phyloP scores from a whole-genome alignment of 495 filamentous ascomycete genomes.

The Daldinia caldariorum region DNA sequence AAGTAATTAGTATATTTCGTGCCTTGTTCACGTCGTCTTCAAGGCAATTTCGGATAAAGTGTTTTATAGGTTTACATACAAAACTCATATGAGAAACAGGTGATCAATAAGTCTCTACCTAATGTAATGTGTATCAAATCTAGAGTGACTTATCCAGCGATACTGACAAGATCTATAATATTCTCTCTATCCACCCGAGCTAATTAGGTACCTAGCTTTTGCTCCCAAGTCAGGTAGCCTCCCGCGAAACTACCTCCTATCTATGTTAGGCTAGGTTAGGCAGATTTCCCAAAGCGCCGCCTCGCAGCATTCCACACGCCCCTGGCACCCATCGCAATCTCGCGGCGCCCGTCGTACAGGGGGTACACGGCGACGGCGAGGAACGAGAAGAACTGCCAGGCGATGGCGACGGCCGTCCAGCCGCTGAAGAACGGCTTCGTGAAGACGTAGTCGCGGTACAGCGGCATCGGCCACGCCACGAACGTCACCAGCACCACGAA shows the following conservation, averaged over 20 bases:
- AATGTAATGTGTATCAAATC: too few species aligned
- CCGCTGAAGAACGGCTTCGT: slow-evolving; percentile 83
- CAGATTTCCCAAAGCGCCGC: slow-evolving; percentile 4
- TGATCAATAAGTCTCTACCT: too few species aligned
- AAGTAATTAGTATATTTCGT: too few species aligned
- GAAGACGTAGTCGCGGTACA: slow-evolving; percentile 85
- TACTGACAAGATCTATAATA: too few species aligned
- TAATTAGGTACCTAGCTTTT: too few species aligned
- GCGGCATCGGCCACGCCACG: slow-evolving; percentile 85
- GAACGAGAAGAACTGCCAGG: slow-evolving; percentile 32
- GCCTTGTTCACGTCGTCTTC: not conserved
- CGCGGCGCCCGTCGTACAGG: slow-evolving; percentile 48
- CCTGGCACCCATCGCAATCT: slow-evolving; percentile 44
- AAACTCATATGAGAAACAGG: too few species aligned
- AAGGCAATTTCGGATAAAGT: too few species aligned
- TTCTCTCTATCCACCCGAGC: too few species aligned
- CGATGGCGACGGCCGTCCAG: slow-evolving; percentile 69
- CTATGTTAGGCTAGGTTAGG: too few species aligned
- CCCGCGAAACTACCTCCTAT: not conserved
- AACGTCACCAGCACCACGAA: slow-evolving; percentile 74
- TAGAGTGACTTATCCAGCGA: too few species aligned
- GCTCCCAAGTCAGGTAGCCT: not conserved
- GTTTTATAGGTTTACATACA: too few species aligned
- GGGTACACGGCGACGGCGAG: slow-evolving; percentile 26
- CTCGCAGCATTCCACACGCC: slow-evolving; percentile 47